Evolutionary conservation across 169 alveolate species (phyloP), one percentile per base, ranked within the genome.

Genomic region (Eimeria maxima): DNA sequence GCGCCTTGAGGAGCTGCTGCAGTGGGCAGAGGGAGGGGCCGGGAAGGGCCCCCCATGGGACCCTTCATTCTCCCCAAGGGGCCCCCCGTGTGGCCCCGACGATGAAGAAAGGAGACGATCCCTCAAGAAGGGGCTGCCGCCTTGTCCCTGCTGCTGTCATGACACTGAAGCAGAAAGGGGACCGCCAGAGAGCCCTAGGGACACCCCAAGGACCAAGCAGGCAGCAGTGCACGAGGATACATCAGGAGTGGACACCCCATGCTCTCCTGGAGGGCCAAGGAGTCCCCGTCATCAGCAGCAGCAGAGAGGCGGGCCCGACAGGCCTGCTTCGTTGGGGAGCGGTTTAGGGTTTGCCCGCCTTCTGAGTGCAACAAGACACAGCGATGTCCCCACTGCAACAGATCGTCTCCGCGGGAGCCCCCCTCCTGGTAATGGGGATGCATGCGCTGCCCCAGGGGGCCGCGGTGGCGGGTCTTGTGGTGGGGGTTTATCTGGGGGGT

Each of bases 61-160:
- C 74, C 42, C 74, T 4, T 24, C 74, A 65, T 29, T 29, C 33
- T 14, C 74, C 5, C 42, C 42, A 6, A 38, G 74, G 33, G n/a
- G 84, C 38, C 84, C 89, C 69, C 38, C 89, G 13, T 78, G 65
- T 29, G 91, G 60, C 42, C 76, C 91, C 33, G 91, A 83, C 18
- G 91, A 53, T 4, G 76, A 83, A n/a, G 91, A 83, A 67, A 16
- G 53, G 91, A 63, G 60, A 47, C 91, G 42, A 29, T 50, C 91
- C 33, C 91, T 63, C 24, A 83, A 83, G 74, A 83, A 83, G 91
- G 91, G 91, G 8, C 27, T 83, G 76, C 67, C 71, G 6, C 76
- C 91, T 57, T 83, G 91, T 76, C 76, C 76, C 18, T 83, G 91
- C 91, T 29, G 91, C 74, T 83, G 91, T 27, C 91, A 83, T 27